These are phyloP conservation scores for Aspergillus eucalypticola DNA, from an alignment of 2,329 filamentous ascomycete genomes.

Conservation along the genomic window DNA sequence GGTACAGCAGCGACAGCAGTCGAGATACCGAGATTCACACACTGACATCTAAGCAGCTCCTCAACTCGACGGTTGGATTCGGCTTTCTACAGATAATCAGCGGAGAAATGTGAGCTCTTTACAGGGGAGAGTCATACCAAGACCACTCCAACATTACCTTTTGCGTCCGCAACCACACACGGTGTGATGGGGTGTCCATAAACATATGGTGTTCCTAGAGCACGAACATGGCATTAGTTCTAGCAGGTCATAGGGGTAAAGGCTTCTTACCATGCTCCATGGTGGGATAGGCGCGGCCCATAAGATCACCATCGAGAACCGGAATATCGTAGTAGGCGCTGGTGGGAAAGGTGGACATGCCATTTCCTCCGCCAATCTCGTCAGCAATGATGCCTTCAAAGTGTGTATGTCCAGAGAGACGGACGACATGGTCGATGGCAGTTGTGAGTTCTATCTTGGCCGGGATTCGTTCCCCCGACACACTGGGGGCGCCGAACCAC, in stretches of 20 bases:
- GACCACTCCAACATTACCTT: conserved; percentile 39
- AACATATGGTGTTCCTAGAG: background rate
- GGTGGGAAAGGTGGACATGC: conserved; percentile 31
- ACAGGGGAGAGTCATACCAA: conserved; percentile 6
- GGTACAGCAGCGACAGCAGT: conserved; percentile 24
- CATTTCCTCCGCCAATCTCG: conserved; percentile 39
- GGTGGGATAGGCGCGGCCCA: conserved; percentile 49
- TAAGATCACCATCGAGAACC: conserved; percentile 49
- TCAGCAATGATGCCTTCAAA: background rate
- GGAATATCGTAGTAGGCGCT: conserved; percentile 38
- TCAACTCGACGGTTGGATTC: conserved; percentile 29
- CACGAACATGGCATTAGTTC: background rate
- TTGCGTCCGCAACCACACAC: conserved; percentile 42
- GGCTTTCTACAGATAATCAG: conserved; percentile 8
- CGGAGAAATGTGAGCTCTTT: too few relatives aligned
- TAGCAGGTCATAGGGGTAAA: background rate
- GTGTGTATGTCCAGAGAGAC: background rate
- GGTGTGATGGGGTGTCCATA: conserved; percentile 14
- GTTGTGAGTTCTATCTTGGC: conserved; percentile 9
- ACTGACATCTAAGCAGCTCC: conserved; percentile 26
- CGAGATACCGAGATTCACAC: conserved; percentile 29
- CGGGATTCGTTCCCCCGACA: conserved; percentile 17
- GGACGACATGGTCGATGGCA: background rate
- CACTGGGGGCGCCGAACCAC: conserved; percentile 44
- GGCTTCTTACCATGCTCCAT: conserved; percentile 13